phyloP scores from a whole-genome alignment of 73 alveolate species.

The Paramecium octaurelia region DNA sequence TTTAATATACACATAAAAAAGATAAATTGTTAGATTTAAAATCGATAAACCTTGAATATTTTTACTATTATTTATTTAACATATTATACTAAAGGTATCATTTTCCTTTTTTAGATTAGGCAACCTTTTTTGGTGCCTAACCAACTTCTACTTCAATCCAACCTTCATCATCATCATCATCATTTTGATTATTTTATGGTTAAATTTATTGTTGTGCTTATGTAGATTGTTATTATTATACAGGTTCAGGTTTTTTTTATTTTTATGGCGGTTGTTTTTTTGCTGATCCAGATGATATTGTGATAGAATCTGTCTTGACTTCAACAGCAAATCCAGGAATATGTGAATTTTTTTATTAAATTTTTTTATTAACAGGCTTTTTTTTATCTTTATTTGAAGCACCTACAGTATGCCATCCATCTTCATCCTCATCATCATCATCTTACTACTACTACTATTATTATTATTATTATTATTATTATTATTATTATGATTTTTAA shows the following conservation, averaged over 20 bases:
- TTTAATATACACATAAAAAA: no score
- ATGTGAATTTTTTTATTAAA: background rate
- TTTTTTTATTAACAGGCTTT: background rate
- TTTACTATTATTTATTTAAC: background rate
- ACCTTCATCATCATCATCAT: slow-evolving; percentile 32
- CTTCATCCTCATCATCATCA: background rate
- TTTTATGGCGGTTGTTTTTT: background rate
- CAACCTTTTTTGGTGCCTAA: background rate
- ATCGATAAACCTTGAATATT: background rate
- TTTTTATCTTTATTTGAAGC: background rate
- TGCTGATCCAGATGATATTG: background rate
- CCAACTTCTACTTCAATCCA: slow-evolving; percentile 3
- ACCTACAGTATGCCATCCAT: background rate
- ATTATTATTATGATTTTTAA: background rate
- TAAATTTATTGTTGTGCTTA: background rate
- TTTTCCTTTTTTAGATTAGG: background rate
- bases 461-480: background rate
- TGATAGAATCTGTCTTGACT: background rate
- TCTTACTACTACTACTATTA: background rate
- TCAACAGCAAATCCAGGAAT: background rate
- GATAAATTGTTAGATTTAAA: background rate
- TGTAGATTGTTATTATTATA: background rate
- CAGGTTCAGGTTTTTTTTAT: background rate
- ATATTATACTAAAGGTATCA: background rate
- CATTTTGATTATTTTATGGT: background rate